phyloP scores from a whole-genome alignment of 2,329 filamentous ascomycete species.

The Fusarium neocosmosporiellum region DNA sequence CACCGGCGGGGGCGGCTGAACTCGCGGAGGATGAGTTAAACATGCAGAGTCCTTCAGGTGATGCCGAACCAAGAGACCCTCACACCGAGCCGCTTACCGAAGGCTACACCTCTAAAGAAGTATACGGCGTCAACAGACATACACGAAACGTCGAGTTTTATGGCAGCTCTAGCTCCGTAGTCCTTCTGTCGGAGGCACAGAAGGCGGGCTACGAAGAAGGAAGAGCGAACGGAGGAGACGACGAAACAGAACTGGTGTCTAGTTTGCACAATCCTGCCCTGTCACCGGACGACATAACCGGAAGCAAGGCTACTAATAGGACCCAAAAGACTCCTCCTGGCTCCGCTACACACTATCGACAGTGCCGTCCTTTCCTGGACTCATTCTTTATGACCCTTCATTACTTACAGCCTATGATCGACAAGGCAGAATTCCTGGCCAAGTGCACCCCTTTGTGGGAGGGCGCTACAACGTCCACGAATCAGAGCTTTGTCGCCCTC shows the following conservation, averaged over 20 bases:
- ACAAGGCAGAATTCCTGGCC: constrained; percentile 56
- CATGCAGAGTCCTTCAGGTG: neutral
- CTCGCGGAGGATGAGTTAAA: neutral
- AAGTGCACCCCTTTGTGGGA: constrained; percentile 49
- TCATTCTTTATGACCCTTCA: constrained; percentile 61
- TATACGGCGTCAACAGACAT: constrained; percentile 57
- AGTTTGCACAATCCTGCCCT: constrained; percentile 59
- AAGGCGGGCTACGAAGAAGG: neutral
- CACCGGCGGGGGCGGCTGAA: neutral
- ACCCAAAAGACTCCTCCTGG: neutral
- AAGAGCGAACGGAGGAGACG: neutral
- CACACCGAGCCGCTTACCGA: neutral
- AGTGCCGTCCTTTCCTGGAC: constrained; percentile 58
- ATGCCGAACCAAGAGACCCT: neutral
- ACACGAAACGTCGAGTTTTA: constrained; percentile 60
- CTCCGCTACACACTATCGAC: constrained; percentile 50
- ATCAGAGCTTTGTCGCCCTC: constrained; percentile 56
- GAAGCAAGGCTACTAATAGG: constrained; percentile 1
- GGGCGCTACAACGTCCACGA: constrained; percentile 1
- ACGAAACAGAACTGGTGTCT: constrained; percentile 54
- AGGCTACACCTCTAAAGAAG: constrained; percentile 42
- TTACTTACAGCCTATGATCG: constrained; percentile 59
- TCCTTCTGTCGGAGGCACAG: constrained; percentile 50
- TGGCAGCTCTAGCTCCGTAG: constrained; percentile 57
- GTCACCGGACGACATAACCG: constrained; percentile 40